phyloP scores from a whole-genome alignment of 2,329 filamentous ascomycete genomes.

The Hypoxylon sp. region DNA sequence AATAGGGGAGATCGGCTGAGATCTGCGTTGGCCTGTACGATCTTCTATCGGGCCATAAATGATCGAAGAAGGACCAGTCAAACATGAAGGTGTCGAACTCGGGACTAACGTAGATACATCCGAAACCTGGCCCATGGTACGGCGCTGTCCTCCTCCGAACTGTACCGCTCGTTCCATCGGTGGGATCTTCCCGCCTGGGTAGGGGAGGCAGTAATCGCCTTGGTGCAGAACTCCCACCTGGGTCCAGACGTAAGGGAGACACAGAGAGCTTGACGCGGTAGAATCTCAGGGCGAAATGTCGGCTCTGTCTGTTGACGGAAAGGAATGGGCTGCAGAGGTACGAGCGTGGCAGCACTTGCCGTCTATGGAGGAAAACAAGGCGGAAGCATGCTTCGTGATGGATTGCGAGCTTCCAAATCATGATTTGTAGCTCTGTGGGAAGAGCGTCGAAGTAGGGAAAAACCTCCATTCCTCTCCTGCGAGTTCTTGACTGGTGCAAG shows the following conservation, averaged over 20 bases:
- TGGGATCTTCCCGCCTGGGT: too few relatives aligned
- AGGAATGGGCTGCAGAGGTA: conserved; percentile 11
- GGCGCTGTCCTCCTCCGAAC: too few relatives aligned
- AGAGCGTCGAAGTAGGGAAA: not conserved
- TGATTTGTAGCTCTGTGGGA: conserved; percentile 1
- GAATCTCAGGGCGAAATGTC: not conserved
- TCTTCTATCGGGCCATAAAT: not conserved
- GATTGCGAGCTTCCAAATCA: conserved; percentile 2
- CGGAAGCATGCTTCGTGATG: conserved; percentile 5
- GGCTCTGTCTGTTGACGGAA: not conserved
- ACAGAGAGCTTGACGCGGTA: not conserved
- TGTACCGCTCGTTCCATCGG: too few relatives aligned
- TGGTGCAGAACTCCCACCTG: too few relatives aligned
- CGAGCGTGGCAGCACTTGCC: not conserved
- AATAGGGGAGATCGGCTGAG: not conserved
- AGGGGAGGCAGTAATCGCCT: too few relatives aligned
- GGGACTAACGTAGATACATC: conserved; percentile 10
- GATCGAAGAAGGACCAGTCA: not conserved
- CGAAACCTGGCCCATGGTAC: not conserved
- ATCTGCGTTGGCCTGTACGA: not conserved
- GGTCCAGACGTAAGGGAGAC: too few relatives aligned
- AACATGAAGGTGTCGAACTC: conserved; percentile 14
- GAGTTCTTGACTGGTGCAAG: not conserved
- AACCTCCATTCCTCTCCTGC: not conserved
- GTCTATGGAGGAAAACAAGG: not conserved